These are phyloP conservation scores for Arthrobotrys sphaeroides DNA, from an alignment of 2,329 filamentous ascomycete species.

Conservation along the genomic window DNA sequence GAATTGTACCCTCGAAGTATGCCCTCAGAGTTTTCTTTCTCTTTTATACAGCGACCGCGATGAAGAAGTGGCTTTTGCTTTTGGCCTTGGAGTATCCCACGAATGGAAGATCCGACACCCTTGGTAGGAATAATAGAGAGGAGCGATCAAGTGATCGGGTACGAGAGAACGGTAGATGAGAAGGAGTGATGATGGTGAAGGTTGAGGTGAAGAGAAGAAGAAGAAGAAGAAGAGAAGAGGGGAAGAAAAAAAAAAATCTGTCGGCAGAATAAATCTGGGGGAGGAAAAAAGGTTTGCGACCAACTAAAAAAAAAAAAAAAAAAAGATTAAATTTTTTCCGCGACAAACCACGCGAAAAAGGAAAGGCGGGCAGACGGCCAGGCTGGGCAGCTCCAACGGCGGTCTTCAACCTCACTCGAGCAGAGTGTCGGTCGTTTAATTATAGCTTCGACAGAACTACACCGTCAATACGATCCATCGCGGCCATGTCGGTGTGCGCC, in stretches of 20 bases:
- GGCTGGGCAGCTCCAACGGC: conserved; percentile 23
- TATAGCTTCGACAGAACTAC: no score
- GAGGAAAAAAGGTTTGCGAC: conserved; percentile 24
- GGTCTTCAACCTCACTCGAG: conserved; percentile 34
- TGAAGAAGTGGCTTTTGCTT: conserved; percentile 51
- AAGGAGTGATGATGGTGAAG: conserved; percentile 11
- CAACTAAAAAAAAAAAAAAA: conserved; percentile 33
- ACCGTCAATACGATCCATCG: neutral
- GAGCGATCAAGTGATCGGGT: conserved; percentile 23
- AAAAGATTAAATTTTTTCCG: conserved; percentile 42
- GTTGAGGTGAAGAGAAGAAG: neutral
- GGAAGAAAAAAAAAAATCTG: conserved; percentile 29
- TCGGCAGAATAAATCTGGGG: conserved; percentile 8
- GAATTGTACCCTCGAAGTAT: conserved; percentile 43
- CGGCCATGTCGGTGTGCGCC: conserved; percentile 39
- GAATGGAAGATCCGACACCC: conserved; percentile 47
- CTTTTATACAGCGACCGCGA: conserved; percentile 31
- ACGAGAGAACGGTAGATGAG: conserved; percentile 18
- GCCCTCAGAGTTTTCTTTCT: conserved; percentile 10
- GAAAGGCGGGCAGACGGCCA: conserved; percentile 24
- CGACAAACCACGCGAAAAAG: conserved; percentile 46
- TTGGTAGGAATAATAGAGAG: conserved; percentile 6
- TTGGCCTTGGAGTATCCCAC: conserved; percentile 47
- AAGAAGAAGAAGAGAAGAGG: conserved; percentile 5
- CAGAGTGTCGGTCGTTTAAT: no score